Percentiles rank a stretch among this genome's conserved stretches.
Conservation (phyloP, 176 grass and related monocot genomes). For the Urochloa ruziziensis region DNA sequence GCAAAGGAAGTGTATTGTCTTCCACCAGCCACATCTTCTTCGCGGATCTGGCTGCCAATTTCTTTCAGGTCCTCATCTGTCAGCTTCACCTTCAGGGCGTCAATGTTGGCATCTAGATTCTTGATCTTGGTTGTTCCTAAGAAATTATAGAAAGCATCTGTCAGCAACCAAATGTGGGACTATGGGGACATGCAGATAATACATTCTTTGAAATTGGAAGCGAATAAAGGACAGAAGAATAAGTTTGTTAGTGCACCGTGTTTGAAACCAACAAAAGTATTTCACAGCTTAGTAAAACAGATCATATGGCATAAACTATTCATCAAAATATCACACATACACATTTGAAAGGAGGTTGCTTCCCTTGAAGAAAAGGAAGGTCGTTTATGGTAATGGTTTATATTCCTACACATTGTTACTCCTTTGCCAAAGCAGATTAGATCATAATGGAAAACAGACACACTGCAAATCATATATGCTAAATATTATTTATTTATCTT, state of each 20-base stretch:
- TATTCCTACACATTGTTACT: neutral
- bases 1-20: conserved; percentile 40
- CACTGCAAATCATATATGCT: neutral
- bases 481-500: neutral
- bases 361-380: neutral
- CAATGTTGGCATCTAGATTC: conserved; percentile 78
- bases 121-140: conserved; percentile 81
- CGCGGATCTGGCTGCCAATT: conserved; percentile 43
- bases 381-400: neutral
- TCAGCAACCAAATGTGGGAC: conserved; percentile 16
- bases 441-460: neutral
- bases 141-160: conserved; percentile 19
- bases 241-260: neutral
- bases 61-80: conserved; percentile 65
- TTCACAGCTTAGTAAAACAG: neutral
- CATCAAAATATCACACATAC: neutral
- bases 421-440: neutral
- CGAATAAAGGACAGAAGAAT: neutral
- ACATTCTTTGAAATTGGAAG: neutral
- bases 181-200: neutral
- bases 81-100: conserved; percentile 57
- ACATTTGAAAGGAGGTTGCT: neutral
- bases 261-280: neutral
- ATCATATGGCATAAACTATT: neutral
- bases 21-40: conserved; percentile 56